Conservation (phyloP, 805 yeast species). For the Spathaspora boniae region DNA sequence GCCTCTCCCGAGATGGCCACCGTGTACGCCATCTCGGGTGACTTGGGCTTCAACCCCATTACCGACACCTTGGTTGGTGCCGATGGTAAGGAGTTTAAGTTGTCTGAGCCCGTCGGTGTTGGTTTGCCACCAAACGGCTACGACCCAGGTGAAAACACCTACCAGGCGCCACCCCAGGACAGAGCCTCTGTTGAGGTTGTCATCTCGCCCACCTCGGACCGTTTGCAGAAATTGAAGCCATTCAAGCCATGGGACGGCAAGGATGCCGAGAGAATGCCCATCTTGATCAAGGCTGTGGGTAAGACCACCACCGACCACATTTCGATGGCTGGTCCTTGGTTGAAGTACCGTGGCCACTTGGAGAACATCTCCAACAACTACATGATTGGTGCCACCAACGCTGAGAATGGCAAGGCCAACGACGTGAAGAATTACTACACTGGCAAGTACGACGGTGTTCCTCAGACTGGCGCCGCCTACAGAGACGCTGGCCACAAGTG, state of each 20-base stretch:
- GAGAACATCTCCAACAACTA: constrained; percentile 98
- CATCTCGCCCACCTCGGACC: constrained; percentile 88
- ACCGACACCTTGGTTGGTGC: constrained; percentile 76
- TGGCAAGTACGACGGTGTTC: constrained; percentile 91
- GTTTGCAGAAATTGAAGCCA: constrained; percentile 92
- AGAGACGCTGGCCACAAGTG: constrained; percentile 88
- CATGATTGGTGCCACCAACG: constrained; percentile 99
- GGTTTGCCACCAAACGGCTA: constrained; percentile 88
- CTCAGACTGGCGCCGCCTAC: constrained; percentile 94
- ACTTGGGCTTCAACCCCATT: constrained; percentile 85
- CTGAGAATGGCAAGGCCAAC: constrained; percentile 95
- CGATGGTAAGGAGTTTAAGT: constrained; percentile 71
- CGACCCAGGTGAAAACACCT: constrained; percentile 90
- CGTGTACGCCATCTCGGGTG: constrained; percentile 94
- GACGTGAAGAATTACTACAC: constrained; percentile 84
- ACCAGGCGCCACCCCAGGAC: constrained; percentile 95
- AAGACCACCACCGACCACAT: constrained; percentile 99
- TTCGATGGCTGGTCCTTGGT: constrained; percentile 99
- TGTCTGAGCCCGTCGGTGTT: constrained; percentile 75
- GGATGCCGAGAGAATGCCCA: constrained; percentile 86
- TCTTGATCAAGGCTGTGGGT: constrained; percentile 92
- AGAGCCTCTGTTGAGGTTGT: constrained; percentile 70
- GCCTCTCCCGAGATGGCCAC: constrained; percentile 99
- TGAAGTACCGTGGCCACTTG: constrained; percentile 99
- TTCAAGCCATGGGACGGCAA: constrained; percentile 96